Evolutionary conservation across 1,284 basidiomycete species (phyloP), one percentile per base, ranked within the genome.

Genomic region (Boletus albobrunnescens): DNA sequence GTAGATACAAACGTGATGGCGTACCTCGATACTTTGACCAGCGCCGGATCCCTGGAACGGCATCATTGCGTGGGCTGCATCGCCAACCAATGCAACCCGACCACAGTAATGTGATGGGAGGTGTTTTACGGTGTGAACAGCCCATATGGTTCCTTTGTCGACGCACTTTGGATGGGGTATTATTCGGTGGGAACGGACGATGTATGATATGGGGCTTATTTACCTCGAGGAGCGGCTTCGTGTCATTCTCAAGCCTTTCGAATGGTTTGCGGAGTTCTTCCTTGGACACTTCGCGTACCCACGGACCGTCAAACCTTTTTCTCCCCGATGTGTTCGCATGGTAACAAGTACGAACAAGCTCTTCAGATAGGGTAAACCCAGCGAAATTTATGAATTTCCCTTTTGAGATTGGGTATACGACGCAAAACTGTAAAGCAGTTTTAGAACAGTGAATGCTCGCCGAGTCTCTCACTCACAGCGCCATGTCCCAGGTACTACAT

Each of bases 51-150:
- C 78, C 45, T 78, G 74, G 64, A 75, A 75, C 0, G 79, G 77
- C 50, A 70, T 64, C 75, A 78, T 78, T 1, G 72, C 76, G 44
- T 81, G 79, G 16, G 79, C 79, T 70, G 78, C 76, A 56, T 81
- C 79, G 2, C 78, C 78, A 4, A 81, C 36, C 10, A 81, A 62
- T 0, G 65, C 75, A 7, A 77, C 74, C 4, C 69, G 61, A 24
- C 67, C 69, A 10, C 63, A 60, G 6, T 66, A 67, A 44, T 67
- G 73, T 12, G 71, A 58, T 0, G 64, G 67, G 19, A 81, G 60
- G 3, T 69, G 67, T 28, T 64, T 61, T 1, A 74, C 62, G 3
- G 63, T 70, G 52, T 79, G 74, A 5, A 79, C 69, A 0, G 73
- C 78, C 79, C 79, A 81, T 44, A 69, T 57, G 13, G 64, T 72